Percentiles rank a stretch among this genome's conserved stretches.
Conservation (phyloP, 208 protist species). For the Acanthamoeba lenticulata region DNA sequence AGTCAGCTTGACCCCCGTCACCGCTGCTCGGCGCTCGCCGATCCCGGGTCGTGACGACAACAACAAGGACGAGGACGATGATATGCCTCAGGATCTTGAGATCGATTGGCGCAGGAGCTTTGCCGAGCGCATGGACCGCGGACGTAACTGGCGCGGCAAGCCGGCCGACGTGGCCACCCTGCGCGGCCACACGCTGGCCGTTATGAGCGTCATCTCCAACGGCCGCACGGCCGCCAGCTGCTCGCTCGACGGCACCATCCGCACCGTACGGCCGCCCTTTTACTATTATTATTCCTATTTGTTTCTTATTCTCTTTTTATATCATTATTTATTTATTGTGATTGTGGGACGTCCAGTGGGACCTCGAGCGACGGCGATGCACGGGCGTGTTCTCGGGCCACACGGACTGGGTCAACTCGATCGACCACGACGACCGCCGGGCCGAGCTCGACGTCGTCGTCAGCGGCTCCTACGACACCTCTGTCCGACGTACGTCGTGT, state of each 20-base stretch:
- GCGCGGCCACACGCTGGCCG: conserved; percentile 14
- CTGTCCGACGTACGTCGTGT: background rate
- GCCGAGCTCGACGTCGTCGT: background rate
- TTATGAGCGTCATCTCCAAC: conserved; percentile 2
- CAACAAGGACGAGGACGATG: background rate
- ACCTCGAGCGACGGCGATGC: background rate
- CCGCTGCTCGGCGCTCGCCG: too few relatives aligned
- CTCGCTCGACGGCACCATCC: background rate
- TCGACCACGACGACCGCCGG: background rate
- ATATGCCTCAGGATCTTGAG: background rate
- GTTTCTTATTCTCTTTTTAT: background rate
- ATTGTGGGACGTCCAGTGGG: background rate
- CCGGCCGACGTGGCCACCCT: background rate
- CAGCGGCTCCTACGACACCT: conserved; percentile 25
- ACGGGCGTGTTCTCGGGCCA: conserved; percentile 27
- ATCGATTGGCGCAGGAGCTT: conserved; percentile 3
- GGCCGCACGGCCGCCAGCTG: background rate
- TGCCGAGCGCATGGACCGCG: background rate
- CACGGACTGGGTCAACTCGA: conserved; percentile 33
- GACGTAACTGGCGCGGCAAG: background rate
- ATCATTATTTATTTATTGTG: background rate
- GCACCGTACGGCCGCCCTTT: background rate
- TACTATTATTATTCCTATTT: background rate
- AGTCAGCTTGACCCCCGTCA: too few relatives aligned
- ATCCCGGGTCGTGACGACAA: too few relatives aligned